phyloP scores from a whole-genome alignment of 305 asterid genomes.

The Fraxinus xanthoxyloides region DNA sequence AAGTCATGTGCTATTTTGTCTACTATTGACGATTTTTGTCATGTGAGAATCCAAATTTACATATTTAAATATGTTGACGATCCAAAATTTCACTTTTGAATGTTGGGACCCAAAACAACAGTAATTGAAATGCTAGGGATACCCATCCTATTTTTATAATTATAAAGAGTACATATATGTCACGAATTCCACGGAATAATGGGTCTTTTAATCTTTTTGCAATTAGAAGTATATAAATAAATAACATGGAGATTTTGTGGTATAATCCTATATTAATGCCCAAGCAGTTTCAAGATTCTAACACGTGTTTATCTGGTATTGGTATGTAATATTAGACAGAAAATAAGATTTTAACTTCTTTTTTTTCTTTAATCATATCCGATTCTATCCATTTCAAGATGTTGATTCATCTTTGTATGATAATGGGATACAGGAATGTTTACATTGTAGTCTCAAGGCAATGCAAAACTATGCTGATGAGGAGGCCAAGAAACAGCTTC shows the following conservation, averaged over 20 bases:
- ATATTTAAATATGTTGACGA: background rate
- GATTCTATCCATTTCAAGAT: background rate
- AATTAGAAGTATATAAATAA: background rate
- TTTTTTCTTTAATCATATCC: background rate
- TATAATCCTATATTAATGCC: background rate
- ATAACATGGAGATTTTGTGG: background rate
- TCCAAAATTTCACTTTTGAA: background rate
- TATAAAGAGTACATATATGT: background rate
- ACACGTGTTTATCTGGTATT: background rate
- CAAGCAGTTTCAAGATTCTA: background rate
- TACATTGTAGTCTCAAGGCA: constrained; percentile 11
- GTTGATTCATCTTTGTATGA: background rate
- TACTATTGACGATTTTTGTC: background rate
- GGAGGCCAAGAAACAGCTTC: constrained; percentile 65
- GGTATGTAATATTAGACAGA: background rate
- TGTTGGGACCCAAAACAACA: background rate
- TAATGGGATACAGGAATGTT: constrained; percentile 6
- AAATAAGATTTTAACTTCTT: background rate
- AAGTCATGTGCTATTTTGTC: background rate
- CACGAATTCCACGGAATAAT: background rate
- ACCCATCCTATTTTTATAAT: background rate
- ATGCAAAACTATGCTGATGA: constrained; percentile 37
- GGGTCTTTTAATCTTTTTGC: background rate
- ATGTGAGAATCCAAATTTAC: background rate
- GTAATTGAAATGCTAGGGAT: background rate